Conservation (phyloP, 257 asterid species). For the Fraxinus pennsylvanica region DNA sequence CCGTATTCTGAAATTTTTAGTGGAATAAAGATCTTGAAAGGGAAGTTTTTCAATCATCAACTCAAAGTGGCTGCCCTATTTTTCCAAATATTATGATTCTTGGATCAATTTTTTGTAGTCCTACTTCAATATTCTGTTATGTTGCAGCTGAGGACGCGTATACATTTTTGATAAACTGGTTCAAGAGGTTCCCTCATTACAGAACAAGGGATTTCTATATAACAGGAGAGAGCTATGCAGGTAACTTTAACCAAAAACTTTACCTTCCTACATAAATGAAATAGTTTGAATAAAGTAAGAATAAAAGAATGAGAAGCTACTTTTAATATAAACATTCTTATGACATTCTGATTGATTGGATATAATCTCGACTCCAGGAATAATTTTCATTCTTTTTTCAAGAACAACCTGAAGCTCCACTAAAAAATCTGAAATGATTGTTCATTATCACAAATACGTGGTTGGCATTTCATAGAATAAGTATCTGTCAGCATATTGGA, state of each 20-base stretch:
- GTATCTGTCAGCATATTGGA: background rate
- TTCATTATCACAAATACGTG: too few species aligned
- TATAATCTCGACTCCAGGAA: too few species aligned
- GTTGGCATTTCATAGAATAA: too few species aligned
- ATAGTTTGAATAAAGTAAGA: too few species aligned
- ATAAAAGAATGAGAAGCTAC: background rate
- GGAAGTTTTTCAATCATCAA: too few species aligned
- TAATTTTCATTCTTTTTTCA: too few species aligned
- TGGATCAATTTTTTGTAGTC: background rate
- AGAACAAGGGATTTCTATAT: conserved; percentile 34
- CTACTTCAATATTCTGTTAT: background rate
- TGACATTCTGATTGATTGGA: background rate
- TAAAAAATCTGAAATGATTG: too few species aligned
- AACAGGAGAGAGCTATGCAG: conserved; percentile 51
- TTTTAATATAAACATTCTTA: background rate
- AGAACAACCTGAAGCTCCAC: too few species aligned
- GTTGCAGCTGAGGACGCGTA: conserved; percentile 39
- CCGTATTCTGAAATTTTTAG: too few species aligned
- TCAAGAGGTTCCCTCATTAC: conserved; percentile 43
- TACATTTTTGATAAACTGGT: conserved; percentile 42
- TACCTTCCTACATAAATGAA: background rate
- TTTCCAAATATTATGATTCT: background rate
- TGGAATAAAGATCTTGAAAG: too few species aligned
- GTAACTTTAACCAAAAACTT: conserved; percentile 13
- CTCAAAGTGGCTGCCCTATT: background rate